phyloP scores from a whole-genome alignment of 352 stramenopile species.

The Globisporangium alternatum region DNA sequence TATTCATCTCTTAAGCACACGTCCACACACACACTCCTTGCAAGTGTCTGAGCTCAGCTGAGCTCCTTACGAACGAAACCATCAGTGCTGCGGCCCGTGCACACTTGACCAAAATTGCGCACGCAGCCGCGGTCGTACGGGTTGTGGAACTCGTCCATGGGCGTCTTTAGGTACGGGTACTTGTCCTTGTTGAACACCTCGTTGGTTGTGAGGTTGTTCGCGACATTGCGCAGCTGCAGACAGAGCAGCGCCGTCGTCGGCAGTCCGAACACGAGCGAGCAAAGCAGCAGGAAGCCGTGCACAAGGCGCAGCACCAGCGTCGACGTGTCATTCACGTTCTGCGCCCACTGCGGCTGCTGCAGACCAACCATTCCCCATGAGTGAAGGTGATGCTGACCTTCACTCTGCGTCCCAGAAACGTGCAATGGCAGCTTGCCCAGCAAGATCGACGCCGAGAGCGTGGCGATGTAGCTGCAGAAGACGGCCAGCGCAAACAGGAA shows the following conservation, averaged over 20 bases:
- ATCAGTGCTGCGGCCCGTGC: conserved; percentile 15
- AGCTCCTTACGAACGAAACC: conserved; percentile 1
- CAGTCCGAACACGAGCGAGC: conserved; percentile 56
- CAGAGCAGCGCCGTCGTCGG: conserved; percentile 59
- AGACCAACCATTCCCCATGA: neutral
- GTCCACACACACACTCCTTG: neutral
- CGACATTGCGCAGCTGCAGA: conserved; percentile 73
- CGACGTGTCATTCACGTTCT: conserved; percentile 21
- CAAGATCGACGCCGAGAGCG: conserved; percentile 50
- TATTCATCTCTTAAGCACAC: neutral
- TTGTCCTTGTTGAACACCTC: conserved; percentile 90
- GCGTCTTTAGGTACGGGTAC: conserved; percentile 79
- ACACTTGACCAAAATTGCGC: conserved; percentile 62
- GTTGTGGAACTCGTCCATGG: conserved; percentile 78
- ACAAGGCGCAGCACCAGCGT: conserved; percentile 50
- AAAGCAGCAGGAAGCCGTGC: conserved; percentile 53
- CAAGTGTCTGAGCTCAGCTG: neutral
- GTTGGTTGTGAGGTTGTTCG: conserved; percentile 76
- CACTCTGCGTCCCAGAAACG: conserved; percentile 21
- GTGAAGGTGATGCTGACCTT: neutral
- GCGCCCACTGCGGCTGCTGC: conserved; percentile 8
- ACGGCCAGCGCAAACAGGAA: conserved; percentile 51
- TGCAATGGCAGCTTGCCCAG: conserved; percentile 40
- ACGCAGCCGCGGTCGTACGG: conserved; percentile 64
- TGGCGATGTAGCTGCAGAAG: conserved; percentile 49